Base-by-base conservation (phyloP, 139 green algal species). In the Volvox africanus region DNA sequence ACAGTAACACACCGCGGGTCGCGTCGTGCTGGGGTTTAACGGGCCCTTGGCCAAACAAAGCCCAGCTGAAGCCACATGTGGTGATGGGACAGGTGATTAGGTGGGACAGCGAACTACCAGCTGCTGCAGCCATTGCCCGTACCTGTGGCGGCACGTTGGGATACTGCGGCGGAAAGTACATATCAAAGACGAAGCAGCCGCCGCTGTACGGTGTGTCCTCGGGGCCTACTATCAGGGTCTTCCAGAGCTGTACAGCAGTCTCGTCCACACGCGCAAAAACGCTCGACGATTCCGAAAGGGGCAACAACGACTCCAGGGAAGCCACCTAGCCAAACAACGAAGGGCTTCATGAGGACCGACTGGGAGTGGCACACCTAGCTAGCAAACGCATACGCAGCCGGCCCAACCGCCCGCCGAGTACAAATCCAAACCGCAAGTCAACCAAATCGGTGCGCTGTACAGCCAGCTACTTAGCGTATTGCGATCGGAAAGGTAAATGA, bases 141-240 rank as follows among this genome's bases (percentile, higher is more conserved):
- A 97, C 94, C 84, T 95, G 85, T 18, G 95, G 95, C n/a, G 94
- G 92, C n/a, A 82, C 61, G 32, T 89, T 44, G 11, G 97, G 97
- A 93, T 97, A 99, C 36, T 93, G 89, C 6, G 94, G 85, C 1
- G 96, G 96, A 83, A 98, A 97, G 92, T 96, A 97, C 55, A 98
- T 90, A 94, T 99, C 97, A 89, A 99, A 99, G n/a, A 98, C 37
- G 87, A 99, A 99, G 84, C 90, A 96, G 61, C 97, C 97, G 33
- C 88, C 88, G 16, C 86, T 84, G 93, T 99, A 98, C 11, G 97
- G 97, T 11, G 97, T 99, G 92, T 96, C 96, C n/a, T 96, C 94
- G 11, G 96, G 95, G 12, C 95, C 95, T 80, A 92, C 87, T 69
- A 98, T 97, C 21, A 98, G 77, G 6, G 94, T 95, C 61, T 94